Evolutionary conservation across 2,329 filamentous ascomycete species (phyloP), one percentile per base, ranked within the genome.

Genomic region (Monosporascus sp.): DNA sequence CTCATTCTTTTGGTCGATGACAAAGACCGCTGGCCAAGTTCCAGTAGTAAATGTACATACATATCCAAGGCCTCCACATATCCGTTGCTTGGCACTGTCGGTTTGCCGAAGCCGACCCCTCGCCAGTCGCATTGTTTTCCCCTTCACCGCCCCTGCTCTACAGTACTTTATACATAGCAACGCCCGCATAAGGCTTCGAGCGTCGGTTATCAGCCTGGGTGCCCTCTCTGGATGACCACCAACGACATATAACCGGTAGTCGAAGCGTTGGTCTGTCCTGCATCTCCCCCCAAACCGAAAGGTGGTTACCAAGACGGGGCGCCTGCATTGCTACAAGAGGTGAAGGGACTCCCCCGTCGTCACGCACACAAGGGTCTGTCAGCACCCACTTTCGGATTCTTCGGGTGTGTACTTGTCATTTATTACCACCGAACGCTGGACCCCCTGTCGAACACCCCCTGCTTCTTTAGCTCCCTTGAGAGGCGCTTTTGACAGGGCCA

Each of bases 391-490:
- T 14, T 35, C 31, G 31, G 31, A 35, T 11, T 35, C 31, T 35
- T 35, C 31, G 31, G 31, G 31, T 5, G 31, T 35, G 11, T 14
- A 35, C 31, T 35, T 35, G 31, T 35, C 14, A 35, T 35, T 20
- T 25, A 44, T 20, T 46, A 46, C 43, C 43, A 46, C 11, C 43
- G 43, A 46, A 31, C 43, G 24, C 48, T 48, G 43, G 41, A n/a
- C 52, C 52, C 45, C 39, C 35, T 22, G 35, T 31, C 45, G 17
- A 49, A 35, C 35, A 11, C 49, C 38, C 53, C 53, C 53, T 54
- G 53, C 37, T 49, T 31, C 38, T 38, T 38, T 54, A 54, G 53
- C 49, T 54, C 49, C 49, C 20, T 47, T 51, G 41, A 50, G 39
- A 49, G 45, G 48, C 37, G 48, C 44, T 24, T 35, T 49, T 36